Percentiles rank a stretch among this genome's conserved stretches.
Conservation (phyloP, 1,284 basidiomycete species). For the Malassezia vespertilionis region DNA sequence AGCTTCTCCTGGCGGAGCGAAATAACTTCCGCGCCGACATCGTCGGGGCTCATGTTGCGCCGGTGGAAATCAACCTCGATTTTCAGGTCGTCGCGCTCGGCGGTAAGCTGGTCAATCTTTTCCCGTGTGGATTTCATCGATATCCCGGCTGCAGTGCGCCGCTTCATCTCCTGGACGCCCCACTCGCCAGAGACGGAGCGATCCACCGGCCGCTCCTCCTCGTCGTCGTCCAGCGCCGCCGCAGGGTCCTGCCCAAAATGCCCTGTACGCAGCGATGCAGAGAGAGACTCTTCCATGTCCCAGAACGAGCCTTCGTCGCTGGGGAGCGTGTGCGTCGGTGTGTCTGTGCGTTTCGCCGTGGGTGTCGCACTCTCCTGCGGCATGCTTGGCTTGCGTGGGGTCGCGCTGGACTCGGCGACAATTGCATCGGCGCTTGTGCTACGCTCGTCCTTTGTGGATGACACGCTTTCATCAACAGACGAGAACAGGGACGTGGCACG, state of each 20-base stretch:
- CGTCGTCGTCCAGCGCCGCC: conserved; percentile 12
- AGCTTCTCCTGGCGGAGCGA: conserved; percentile 39
- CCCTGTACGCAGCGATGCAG: conserved; percentile 13
- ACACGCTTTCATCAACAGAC: conserved; percentile 1
- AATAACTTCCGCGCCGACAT: conserved; percentile 34
- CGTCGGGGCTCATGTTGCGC: conserved; percentile 38
- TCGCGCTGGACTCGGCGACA: background rate
- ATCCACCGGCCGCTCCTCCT: background rate
- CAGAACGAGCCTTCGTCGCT: background rate
- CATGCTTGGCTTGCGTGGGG: background rate
- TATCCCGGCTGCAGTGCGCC: conserved; percentile 32
- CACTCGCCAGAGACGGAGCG: conserved; percentile 25
- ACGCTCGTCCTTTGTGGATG: background rate
- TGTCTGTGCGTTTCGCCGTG: background rate
- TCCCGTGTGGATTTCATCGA: conserved; percentile 41
- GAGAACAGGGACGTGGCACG: background rate
- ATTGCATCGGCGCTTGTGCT: background rate
- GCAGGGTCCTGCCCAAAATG: conserved; percentile 8
- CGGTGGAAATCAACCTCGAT: conserved; percentile 42
- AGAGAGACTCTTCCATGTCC: conserved; percentile 5
- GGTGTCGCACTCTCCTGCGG: background rate
- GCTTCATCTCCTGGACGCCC: conserved; percentile 32
- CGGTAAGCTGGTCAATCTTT: conserved; percentile 38
- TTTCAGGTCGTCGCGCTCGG: conserved; percentile 44
- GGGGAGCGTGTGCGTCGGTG: background rate